phyloP scores from a whole-genome alignment of 768 basidiomycete species.

The Rhizopogon roseolus region DNA sequence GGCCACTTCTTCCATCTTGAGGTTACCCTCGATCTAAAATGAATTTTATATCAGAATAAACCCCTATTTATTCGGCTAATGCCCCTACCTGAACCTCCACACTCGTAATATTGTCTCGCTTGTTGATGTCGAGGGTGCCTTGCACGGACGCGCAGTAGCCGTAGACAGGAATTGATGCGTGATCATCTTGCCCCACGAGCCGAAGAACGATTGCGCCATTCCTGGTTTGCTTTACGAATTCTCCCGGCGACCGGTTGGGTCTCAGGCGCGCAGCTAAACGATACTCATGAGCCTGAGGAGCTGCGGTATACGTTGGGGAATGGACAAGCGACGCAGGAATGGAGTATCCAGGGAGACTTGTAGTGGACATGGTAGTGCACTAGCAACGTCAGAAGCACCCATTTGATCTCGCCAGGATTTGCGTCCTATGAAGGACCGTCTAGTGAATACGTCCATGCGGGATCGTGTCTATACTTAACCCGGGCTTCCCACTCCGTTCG shows the following conservation, averaged over 20 bases:
- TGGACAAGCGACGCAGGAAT: slow-evolving; percentile 31
- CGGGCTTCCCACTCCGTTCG: slow-evolving; percentile 28
- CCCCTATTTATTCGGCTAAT: neutral
- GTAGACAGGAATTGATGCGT: slow-evolving; percentile 51
- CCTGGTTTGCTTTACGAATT: slow-evolving; percentile 57
- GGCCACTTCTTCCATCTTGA: slow-evolving; percentile 57
- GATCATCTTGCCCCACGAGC: slow-evolving; percentile 48
- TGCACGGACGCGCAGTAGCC: slow-evolving; percentile 45
- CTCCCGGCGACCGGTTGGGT: slow-evolving; percentile 35
- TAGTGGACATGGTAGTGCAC: slow-evolving; percentile 44
- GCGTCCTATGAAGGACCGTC: slow-evolving; percentile 5
- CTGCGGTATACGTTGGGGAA: slow-evolving; percentile 48
- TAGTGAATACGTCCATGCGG: slow-evolving; percentile 23
- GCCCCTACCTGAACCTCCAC: slow-evolving; percentile 59
- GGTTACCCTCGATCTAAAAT: slow-evolving; percentile 54
- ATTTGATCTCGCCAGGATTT: neutral
- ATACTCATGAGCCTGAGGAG: slow-evolving; percentile 50
- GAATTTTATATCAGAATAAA: neutral
- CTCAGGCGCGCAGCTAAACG: slow-evolving; percentile 41
- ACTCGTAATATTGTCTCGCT: slow-evolving; percentile 48
- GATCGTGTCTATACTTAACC: slow-evolving; percentile 27
- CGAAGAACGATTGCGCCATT: slow-evolving; percentile 47
- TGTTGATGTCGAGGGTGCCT: slow-evolving; percentile 51
- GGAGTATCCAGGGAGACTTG: slow-evolving; percentile 48
- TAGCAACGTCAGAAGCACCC: slow-evolving; percentile 9